Conservation (phyloP, 1,284 basidiomycete genomes). For the Austropuccinia psidii region DNA sequence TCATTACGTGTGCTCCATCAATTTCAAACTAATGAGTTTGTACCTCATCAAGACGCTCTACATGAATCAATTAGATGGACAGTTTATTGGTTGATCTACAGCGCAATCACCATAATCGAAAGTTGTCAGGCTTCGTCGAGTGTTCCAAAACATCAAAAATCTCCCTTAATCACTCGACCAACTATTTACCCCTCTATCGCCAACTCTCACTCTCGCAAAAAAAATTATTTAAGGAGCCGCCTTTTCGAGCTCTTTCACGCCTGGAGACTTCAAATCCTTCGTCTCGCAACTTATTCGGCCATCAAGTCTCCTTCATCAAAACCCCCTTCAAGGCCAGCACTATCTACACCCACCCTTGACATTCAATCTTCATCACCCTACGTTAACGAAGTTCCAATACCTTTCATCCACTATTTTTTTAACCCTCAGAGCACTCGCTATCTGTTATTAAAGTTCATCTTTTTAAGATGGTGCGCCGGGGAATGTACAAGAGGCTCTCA, state of each 20-base stretch:
- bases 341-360: no score
- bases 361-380: no score
- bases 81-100: conserved; percentile 26
- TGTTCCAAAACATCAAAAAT: not conserved
- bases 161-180: not conserved
- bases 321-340: not conserved
- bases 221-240: no score
- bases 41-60: not conserved
- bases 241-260: no score
- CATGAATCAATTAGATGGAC: not conserved
- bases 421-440: not conserved
- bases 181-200: conserved; percentile 1
- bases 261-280: not conserved
- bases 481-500: not conserved
- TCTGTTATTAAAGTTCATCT: not conserved
- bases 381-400: no score
- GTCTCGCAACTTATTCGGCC: not conserved
- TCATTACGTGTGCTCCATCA: not conserved
- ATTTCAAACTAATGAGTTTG: not conserved
- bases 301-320: not conserved
- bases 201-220: not conserved
- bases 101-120: not conserved
- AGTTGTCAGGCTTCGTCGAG: not conserved
- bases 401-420: not conserved
- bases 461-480: conserved; percentile 13